Conservation (phyloP, 305 asterid genomes). For the Fraxinus ornus region DNA sequence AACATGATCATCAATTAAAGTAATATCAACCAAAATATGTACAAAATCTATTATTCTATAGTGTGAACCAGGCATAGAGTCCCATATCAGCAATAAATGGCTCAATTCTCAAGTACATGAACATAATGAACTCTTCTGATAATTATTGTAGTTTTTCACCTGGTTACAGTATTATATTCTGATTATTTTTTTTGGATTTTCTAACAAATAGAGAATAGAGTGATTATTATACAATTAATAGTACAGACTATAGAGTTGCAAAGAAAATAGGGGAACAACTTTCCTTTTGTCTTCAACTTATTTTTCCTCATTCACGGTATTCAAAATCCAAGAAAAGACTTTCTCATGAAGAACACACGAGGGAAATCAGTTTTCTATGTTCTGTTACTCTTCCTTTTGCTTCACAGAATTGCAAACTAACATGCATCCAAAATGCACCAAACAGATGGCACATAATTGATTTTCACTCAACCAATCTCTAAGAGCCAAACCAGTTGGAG, state of each 20-base stretch:
- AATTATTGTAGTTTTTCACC: neutral
- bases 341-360: neutral
- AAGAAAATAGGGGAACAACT: neutral
- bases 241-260: neutral
- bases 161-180: neutral
- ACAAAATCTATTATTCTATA: neutral
- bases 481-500: neutral
- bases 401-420: conserved; percentile 6
- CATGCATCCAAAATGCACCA: conserved; percentile 21
- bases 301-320: neutral
- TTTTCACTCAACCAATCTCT: conserved; percentile 7
- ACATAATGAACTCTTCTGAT: neutral
- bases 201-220: neutral
- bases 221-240: neutral
- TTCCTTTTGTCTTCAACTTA: neutral
- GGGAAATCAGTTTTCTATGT: neutral
- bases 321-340: neutral
- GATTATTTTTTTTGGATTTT: neutral
- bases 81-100: neutral
- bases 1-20: neutral
- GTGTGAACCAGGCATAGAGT: neutral
- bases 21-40: neutral
- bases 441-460: conserved; percentile 8
- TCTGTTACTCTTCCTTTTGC: neutral
- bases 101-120: too few species aligned